Evolutionary conservation across 208 protist species (phyloP), one percentile per base, ranked within the genome.

Genomic region (Trypanosoma congolense): DNA sequence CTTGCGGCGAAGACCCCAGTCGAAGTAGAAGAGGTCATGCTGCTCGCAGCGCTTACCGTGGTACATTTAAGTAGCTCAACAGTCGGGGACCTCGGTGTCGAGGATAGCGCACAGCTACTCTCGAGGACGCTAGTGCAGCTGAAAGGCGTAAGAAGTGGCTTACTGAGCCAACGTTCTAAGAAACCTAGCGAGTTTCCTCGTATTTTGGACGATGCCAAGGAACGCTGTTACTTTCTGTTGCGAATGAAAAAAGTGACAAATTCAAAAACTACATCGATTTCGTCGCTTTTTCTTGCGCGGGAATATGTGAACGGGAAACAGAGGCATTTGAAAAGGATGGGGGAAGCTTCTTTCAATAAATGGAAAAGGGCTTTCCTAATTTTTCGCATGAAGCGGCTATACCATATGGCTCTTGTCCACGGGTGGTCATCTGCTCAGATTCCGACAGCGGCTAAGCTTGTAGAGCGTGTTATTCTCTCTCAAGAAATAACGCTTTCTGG

Each of bases 401-500:
- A 69, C 29, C 53, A 69, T 35, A 16, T 10, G 25, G 46, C 46
- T 3, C 24, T 57, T 57, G n/a, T 61, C 18, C 21, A 69, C 25
- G 47, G 54, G 4, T 57, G 54, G 53, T 52, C 26, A 5, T 36
- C 22, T 50, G 19, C 61, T 56, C 46, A 59, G 26, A 38, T 78
- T 48, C 30, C 41, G 26, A 14, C 51, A 47, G 61, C 64, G 12
- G 22, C 58, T 14, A 40, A 18, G 22, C 56, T 78, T 0, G 66
- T 78, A 24, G 56, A 65, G 18, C 54, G 56, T n/a, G 40, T 72
- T 36, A 53, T 78, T 25, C 36, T 65, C 24, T 64, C 62, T 10
- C 22, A 22, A 4, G 51, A 59, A 10, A n/a, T 70, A 6, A 75
- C 63, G 0, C 51, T 58, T 2, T 45, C 53, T 0, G 21, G 26